Base-by-base conservation (phyloP, 2,329 filamentous ascomycete species). In the Orbilia oligospora region DNA sequence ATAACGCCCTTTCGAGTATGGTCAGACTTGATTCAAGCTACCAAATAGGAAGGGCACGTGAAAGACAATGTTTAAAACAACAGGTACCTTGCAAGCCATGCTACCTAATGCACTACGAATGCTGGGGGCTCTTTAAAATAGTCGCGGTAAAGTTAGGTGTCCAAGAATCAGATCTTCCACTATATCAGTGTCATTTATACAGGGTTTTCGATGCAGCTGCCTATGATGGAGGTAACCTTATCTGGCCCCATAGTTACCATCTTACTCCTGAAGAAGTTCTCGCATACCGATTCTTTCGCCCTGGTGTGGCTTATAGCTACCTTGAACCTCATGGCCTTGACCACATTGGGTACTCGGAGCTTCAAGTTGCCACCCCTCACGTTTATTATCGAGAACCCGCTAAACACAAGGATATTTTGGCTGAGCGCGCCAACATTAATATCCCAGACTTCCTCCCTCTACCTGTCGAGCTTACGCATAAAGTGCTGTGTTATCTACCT, bases 381-480 rank as follows among this genome's bases (percentile, higher is more conserved):
- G 1, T 33, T 3, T 61, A 61, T 27, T 44, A 6, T 18, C 3
- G 16, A 14, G 8, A 61, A 16, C 3, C 10, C 6, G 33, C n/a
- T 4, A 30, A 3, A 10, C 20, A 24, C 12, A n/a, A 61, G 14
- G 12, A 44, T 8, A 41, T 61, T 27, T 12, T 44, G 8, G 56
- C 18, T 10, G 56, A 61, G 8, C 14, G 3, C 24, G 33, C 8
- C 3, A 36, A 18, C 16, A 12, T 72, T 1, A 33, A 48, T 18
- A 66, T 73, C 41, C 70, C 70, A 5, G 70, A 61, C 18, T 67
- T 73, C 6, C 22, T 73, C 18, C 70, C 70, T 5, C 20, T 73
- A 27, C 70, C 70, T 10, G 10, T 73, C 9, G 70, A 73, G 41
- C n/a, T 73, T 12, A 67, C 51, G 10, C 70, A 73, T 36, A 73